Conservation (phyloP, 352 stramenopile genomes). For the Blastocystis sp. region DNA sequence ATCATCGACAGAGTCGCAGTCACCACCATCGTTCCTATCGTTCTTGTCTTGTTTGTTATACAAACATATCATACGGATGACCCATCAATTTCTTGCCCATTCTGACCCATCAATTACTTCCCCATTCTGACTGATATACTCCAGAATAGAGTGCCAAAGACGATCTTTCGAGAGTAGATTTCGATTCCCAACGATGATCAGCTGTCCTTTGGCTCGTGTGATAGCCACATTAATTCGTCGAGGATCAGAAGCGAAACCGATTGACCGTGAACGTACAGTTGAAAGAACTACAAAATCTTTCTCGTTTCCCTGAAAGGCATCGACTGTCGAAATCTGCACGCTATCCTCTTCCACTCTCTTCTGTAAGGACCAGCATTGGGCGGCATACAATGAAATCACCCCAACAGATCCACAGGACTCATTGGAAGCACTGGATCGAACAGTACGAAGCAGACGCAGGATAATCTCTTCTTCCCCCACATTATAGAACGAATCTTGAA, state of each 20-base stretch:
- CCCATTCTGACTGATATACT: neutral
- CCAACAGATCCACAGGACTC: neutral
- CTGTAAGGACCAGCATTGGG: neutral
- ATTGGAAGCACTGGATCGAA: neutral
- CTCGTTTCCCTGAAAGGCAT: conserved; percentile 95
- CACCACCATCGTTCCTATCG: neutral
- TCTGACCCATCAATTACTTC: neutral
- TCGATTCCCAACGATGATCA: conserved; percentile 73
- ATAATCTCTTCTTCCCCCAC: neutral
- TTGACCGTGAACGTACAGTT: conserved; percentile 76
- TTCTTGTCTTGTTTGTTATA: conserved; percentile 29
- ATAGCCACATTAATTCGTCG: conserved; percentile 80
- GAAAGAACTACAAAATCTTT: conserved; percentile 98
- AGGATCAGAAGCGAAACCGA: conserved; percentile 80
- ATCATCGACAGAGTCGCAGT: neutral
- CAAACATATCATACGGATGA: neutral
- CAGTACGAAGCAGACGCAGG: neutral
- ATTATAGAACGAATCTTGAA: conserved; percentile 29
- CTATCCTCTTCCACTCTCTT: neutral
- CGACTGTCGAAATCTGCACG: conserved; percentile 80
- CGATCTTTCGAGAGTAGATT: neutral
- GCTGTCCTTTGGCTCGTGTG: conserved; percentile 75
- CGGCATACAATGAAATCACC: conserved; percentile 31
- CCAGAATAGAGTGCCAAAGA: neutral
- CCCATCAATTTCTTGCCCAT: neutral